Conservation (phyloP, 305 asterid species). For the Ajuga reptans region DNA sequence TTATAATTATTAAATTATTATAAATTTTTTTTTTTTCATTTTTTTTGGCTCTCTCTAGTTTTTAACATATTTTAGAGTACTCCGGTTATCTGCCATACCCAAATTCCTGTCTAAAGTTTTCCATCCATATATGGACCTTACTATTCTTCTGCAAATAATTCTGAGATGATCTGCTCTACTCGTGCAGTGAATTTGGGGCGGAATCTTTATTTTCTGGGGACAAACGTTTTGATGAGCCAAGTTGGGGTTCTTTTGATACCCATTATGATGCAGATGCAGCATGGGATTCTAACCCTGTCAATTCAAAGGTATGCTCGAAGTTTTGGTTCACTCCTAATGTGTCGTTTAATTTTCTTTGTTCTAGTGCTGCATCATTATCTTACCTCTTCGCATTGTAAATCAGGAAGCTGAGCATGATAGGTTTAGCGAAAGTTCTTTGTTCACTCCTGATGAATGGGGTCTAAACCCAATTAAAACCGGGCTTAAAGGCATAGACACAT, state of each 20-base stretch:
- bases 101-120: neutral
- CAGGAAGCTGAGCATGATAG: constrained; percentile 45
- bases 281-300: constrained; percentile 46
- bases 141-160: neutral
- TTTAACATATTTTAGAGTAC: neutral
- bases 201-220: constrained; percentile 61
- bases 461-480: constrained; percentile 63
- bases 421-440: constrained; percentile 36
- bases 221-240: constrained; percentile 58
- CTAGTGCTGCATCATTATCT: constrained; percentile 1
- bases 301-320: constrained; percentile 42
- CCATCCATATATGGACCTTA: neutral
- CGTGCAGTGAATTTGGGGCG: constrained; percentile 62
- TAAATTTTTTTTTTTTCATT: neutral
- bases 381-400: constrained; percentile 17
- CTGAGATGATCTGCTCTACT: constrained; percentile 15
- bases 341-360: neutral
- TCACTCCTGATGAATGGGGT: constrained; percentile 55
- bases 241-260: constrained; percentile 71
- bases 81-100: neutral
- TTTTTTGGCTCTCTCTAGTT: neutral
- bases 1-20: too few species aligned
- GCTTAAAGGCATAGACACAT: constrained; percentile 27
- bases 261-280: constrained; percentile 57
- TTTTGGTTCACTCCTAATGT: constrained; percentile 3